Evolutionary conservation across 805 yeast species (phyloP).

Genomic region (Saturnispora quitensis): DNA sequence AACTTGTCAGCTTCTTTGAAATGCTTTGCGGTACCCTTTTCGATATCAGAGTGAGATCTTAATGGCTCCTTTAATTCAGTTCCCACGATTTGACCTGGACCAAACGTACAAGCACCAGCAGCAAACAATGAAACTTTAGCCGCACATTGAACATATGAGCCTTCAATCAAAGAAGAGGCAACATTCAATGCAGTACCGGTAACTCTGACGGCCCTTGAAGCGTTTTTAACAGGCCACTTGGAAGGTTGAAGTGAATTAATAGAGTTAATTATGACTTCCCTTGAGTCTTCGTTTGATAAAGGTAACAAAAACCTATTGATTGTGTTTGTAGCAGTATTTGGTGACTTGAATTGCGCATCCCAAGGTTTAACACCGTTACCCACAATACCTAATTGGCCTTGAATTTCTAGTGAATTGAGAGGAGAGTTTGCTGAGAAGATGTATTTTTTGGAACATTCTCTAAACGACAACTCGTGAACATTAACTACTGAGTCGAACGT

Average conservation of each 20-base stretch:
- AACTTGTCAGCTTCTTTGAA: conserved; percentile 78
- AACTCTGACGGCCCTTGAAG: conserved; percentile 79
- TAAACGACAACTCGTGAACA: conserved; percentile 67
- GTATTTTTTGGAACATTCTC: conserved; percentile 60
- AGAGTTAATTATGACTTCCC: conserved; percentile 70
- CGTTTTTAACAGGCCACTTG: conserved; percentile 76
- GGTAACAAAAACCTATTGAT: conserved; percentile 30
- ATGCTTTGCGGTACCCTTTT: conserved; percentile 81
- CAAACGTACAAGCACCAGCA: conserved; percentile 91
- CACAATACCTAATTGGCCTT: conserved; percentile 29
- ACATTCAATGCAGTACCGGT: conserved; percentile 89
- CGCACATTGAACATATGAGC: conserved; percentile 75
- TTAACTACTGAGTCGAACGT: conserved; percentile 88
- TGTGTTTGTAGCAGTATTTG: conserved; percentile 21
- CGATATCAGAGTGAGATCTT: conserved; percentile 95
- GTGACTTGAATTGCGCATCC: conserved; percentile 32
- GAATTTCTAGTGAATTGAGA: conserved; percentile 36
- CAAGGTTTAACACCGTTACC: conserved; percentile 30
- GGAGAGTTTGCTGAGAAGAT: conserved; percentile 89
- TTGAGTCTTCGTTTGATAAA: conserved; percentile 40
- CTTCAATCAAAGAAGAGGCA: conserved; percentile 74
- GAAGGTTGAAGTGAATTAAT: conserved; percentile 59
- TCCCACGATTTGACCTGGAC: conserved; percentile 91
- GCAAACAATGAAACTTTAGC: conserved; percentile 85
- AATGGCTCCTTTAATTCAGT: conserved; percentile 90